These are phyloP conservation scores for Trichophyton mentagrophytes DNA, from an alignment of 2,329 filamentous ascomycete genomes.

Conservation along the genomic window DNA sequence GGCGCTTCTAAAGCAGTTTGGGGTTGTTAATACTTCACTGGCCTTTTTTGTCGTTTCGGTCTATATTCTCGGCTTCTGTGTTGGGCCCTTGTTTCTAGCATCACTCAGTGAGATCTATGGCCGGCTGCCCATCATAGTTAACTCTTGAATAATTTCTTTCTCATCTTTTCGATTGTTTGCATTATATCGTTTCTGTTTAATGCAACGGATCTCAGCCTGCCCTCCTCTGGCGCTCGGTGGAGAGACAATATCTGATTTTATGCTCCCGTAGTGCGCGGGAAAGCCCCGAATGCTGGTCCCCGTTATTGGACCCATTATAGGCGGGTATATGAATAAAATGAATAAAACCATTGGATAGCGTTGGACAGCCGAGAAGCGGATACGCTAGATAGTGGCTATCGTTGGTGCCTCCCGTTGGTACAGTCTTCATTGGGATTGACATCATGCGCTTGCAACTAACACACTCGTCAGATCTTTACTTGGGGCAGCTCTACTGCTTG, in stretches of 20 bases:
- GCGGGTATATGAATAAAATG: conserved; percentile 32
- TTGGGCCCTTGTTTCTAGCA: conserved; percentile 54
- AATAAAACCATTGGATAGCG: conserved; percentile 32
- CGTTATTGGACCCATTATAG: conserved; percentile 16
- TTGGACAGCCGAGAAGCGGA: conserved; percentile 26
- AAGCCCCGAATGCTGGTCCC: conserved; percentile 29
- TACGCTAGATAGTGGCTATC: conserved; percentile 39
- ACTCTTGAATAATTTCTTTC: conserved; percentile 44
- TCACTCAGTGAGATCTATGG: conserved; percentile 54
- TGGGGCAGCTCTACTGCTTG: conserved; percentile 46
- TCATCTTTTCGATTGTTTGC: conserved; percentile 50
- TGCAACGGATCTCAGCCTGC: conserved; percentile 37
- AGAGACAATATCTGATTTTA: conserved; percentile 35
- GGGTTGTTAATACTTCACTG: conserved; percentile 30
- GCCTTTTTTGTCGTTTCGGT: conserved; percentile 47
- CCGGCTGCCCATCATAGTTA: conserved; percentile 32
- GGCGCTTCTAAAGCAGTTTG: conserved; percentile 35
- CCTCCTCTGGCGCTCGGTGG: conserved; percentile 31
- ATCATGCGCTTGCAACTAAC: conserved; percentile 30
- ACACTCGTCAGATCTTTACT: conserved; percentile 40
- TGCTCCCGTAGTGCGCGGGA: conserved; percentile 31
- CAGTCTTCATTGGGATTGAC: conserved; percentile 4
- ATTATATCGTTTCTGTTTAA: conserved; percentile 47
- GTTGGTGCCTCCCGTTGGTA: conserved; percentile 27
- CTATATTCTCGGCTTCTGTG: conserved; percentile 47